Evolutionary conservation across 129 eudicot genomes (phyloP).

Genomic region (Helianthus tuberosus): DNA sequence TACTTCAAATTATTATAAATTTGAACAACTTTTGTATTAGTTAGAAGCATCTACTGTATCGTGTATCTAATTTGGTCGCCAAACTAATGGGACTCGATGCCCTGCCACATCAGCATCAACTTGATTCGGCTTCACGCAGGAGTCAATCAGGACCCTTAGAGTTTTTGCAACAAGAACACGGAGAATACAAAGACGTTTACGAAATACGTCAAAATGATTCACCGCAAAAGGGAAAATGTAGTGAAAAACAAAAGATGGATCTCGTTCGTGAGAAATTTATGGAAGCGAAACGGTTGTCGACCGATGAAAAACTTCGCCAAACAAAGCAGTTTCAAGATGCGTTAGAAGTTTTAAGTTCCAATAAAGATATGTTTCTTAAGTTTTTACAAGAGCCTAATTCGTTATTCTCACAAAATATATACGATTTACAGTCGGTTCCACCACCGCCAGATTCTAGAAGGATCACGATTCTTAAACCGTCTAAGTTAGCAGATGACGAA

Average conservation of each 20-base stretch:
- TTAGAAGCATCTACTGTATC: constrained; percentile 12
- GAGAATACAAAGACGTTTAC: constrained; percentile 64
- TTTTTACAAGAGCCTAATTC: constrained; percentile 89
- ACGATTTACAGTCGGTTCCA: constrained; percentile 45
- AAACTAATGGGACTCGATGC: constrained; percentile 20
- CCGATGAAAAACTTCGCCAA: constrained; percentile 82
- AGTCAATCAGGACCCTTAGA: constrained; percentile 51
- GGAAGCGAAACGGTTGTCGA: constrained; percentile 85
- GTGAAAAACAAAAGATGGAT: constrained; percentile 54
- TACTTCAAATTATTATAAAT: constrained; percentile 15
- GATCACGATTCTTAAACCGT: constrained; percentile 90
- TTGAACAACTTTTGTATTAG: constrained; percentile 16
- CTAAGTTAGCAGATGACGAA: constrained; percentile 55
- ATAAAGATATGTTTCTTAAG: constrained; percentile 76
- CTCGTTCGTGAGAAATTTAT: constrained; percentile 81
- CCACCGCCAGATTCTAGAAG: constrained; percentile 77
- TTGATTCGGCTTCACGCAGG: constrained; percentile 22
- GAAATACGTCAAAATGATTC: constrained; percentile 70
- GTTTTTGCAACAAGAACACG: constrained; percentile 56
- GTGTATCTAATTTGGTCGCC: constrained; percentile 16
- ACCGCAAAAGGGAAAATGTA: constrained; percentile 54
- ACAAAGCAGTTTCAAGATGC: constrained; percentile 95
- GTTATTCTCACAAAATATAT: constrained; percentile 56
- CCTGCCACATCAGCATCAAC: constrained; percentile 6
- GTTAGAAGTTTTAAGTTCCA: constrained; percentile 77